These are phyloP conservation scores for Microthyrium microscopicum DNA, from an alignment of 2,329 filamentous ascomycete genomes.

Conservation along the genomic window DNA sequence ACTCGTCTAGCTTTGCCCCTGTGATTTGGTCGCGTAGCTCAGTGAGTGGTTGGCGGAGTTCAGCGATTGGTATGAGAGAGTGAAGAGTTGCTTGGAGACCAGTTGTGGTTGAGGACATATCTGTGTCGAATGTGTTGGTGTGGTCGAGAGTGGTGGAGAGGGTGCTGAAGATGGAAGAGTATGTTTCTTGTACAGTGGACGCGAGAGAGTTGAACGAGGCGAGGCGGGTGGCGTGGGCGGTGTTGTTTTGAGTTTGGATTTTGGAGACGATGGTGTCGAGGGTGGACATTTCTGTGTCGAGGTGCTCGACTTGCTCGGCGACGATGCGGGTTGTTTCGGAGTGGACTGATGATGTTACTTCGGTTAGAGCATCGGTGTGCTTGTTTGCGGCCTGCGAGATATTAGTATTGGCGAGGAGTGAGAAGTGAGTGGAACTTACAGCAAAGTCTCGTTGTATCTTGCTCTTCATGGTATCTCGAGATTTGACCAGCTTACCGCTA, in stretches of 20 bases:
- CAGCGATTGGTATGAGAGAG: constrained; percentile 36
- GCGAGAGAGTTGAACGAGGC: constrained; percentile 51
- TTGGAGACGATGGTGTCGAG: constrained; percentile 81
- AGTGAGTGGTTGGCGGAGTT: constrained; percentile 51
- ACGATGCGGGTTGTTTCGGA: constrained; percentile 81
- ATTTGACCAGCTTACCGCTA: constrained; percentile 53
- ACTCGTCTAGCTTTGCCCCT: constrained; percentile 53
- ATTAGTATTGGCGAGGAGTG: constrained; percentile 12
- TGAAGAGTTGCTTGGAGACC: constrained; percentile 44
- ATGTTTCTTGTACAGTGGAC: constrained; percentile 53
- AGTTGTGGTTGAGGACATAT: constrained; percentile 33
- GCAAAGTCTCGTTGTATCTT: constrained; percentile 80
- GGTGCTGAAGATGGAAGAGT: constrained; percentile 52
- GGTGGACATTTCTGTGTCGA: constrained; percentile 75
- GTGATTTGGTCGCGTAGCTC: constrained; percentile 55
- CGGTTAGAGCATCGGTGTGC: constrained; percentile 68
- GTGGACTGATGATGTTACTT: constrained; percentile 72
- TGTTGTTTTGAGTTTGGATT: constrained; percentile 63
- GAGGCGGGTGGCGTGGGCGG: constrained; percentile 54
- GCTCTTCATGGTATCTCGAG: constrained; percentile 60
- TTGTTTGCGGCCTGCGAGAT: constrained; percentile 48
- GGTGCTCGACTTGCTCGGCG: constrained; percentile 71
- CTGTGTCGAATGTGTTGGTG: constrained; percentile 49
- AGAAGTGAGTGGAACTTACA: constrained; percentile 30
- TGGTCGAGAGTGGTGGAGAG: constrained; percentile 52